These are phyloP conservation scores for Botrytis fragariae DNA, from an alignment of 2,329 filamentous ascomycete genomes.

Conservation along the genomic window DNA sequence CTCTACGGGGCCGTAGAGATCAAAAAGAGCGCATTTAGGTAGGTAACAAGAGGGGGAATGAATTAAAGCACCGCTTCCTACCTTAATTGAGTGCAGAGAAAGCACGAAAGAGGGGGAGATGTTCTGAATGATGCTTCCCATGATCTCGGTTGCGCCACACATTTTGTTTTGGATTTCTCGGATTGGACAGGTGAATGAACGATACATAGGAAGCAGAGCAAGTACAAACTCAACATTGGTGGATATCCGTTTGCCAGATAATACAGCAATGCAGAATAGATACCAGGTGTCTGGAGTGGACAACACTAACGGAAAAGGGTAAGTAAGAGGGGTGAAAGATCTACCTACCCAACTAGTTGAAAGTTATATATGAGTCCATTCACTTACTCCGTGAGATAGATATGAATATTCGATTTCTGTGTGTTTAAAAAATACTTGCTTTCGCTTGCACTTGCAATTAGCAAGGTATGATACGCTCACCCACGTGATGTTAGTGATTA, in stretches of 20 bases:
- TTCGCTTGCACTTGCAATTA: not conserved
- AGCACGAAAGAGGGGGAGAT: not conserved
- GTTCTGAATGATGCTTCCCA: not conserved
- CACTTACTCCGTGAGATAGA: not conserved
- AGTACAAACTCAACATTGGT: not conserved
- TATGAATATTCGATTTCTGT: not conserved
- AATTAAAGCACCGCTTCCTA: not conserved
- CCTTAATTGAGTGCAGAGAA: not conserved
- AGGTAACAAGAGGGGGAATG: no score
- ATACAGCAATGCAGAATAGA: not conserved
- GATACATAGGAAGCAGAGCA: not conserved
- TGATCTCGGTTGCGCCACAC: not conserved
- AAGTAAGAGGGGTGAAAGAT: not conserved
- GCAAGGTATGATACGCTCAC: not conserved
- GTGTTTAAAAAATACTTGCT: not conserved
- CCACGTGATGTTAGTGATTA: not conserved
- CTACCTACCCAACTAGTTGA: no score
- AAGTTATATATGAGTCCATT: no score
- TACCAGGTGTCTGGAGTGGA: not conserved
- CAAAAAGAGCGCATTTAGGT: no score
- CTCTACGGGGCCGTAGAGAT: no score
- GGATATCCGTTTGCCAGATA: not conserved
- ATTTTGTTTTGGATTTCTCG: not conserved
- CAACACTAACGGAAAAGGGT: not conserved
- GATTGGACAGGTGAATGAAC: not conserved